Evolutionary conservation across 1,284 basidiomycete genomes (phyloP).

Genomic region (Somion occarium): DNA sequence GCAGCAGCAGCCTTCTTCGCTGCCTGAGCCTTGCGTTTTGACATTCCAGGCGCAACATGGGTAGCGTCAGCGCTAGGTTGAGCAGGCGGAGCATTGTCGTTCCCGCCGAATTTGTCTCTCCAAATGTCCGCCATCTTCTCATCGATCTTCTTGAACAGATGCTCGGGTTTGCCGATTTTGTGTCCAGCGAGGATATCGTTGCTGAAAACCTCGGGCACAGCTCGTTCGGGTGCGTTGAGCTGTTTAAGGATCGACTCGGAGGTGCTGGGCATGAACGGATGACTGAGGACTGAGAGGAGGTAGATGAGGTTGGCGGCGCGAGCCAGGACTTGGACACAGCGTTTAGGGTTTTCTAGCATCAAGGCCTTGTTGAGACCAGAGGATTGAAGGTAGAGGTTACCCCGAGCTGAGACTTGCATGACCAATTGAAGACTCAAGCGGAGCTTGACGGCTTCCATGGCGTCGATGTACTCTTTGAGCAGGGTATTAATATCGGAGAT

Average conservation of each 20-base stretch:
- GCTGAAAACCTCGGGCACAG: constrained; percentile 61
- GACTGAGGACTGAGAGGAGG: constrained; percentile 77
- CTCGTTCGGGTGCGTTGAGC: constrained; percentile 85
- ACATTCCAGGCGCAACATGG: constrained; percentile 36
- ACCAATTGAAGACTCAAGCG: constrained; percentile 83
- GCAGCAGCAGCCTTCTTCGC: constrained; percentile 31
- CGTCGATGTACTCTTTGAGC: constrained; percentile 78
- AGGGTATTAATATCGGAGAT: constrained; percentile 77
- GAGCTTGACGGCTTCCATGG: constrained; percentile 91
- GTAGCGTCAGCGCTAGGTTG: constrained; percentile 34
- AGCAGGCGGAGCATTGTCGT: constrained; percentile 29
- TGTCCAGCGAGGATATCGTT: constrained; percentile 90
- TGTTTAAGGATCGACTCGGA: constrained; percentile 81
- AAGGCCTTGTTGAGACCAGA: constrained; percentile 91
- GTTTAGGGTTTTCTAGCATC: constrained; percentile 74
- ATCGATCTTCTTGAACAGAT: constrained; percentile 94
- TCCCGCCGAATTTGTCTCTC: constrained; percentile 68
- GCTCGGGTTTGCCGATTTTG: constrained; percentile 79
- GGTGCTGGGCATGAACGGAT: constrained; percentile 97
- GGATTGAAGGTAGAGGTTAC: constrained; percentile 92
- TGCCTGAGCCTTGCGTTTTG: constrained; percentile 51
- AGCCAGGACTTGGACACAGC: constrained; percentile 88
- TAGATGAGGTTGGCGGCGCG: constrained; percentile 95
- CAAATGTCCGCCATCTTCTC: constrained; percentile 86
- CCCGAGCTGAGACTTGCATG: constrained; percentile 90